These are phyloP conservation scores for Chrysanthemum lavandulifolium DNA, from an alignment of 129 eudicot species.

Conservation along the genomic window DNA sequence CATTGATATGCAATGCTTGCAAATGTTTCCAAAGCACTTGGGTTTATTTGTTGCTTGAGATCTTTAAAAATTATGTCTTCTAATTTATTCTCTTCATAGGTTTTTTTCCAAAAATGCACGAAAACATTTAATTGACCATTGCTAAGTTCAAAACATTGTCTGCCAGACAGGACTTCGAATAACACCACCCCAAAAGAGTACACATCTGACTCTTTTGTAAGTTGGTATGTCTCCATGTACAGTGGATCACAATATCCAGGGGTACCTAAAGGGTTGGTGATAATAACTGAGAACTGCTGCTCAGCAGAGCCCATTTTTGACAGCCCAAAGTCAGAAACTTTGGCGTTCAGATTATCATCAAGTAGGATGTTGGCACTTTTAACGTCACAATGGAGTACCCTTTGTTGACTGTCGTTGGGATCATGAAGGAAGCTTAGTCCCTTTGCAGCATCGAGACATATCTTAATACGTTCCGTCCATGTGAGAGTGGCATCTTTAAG, in stretches of 20 bases:
- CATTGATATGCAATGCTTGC: background rate
- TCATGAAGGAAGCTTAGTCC: no score
- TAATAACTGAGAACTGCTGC: background rate
- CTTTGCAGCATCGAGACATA: no score
- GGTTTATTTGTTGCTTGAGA: background rate
- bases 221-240: background rate
- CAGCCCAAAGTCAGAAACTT: no score
- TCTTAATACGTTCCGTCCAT: no score
- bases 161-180: background rate
- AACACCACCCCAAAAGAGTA: background rate
- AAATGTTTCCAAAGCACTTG: background rate
- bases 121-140: background rate
- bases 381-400: no score
- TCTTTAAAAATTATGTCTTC: background rate
- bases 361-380: no score
- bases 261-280: background rate
- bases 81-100: background rate
- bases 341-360: no score
- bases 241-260: background rate
- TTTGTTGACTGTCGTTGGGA: no score
- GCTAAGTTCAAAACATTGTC: background rate
- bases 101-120: background rate
- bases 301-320: no score
- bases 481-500: no score
- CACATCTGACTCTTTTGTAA: background rate